These are phyloP conservation scores for Ganoderma resinaceum DNA, from an alignment of 1,284 basidiomycete genomes.

Conservation along the genomic window DNA sequence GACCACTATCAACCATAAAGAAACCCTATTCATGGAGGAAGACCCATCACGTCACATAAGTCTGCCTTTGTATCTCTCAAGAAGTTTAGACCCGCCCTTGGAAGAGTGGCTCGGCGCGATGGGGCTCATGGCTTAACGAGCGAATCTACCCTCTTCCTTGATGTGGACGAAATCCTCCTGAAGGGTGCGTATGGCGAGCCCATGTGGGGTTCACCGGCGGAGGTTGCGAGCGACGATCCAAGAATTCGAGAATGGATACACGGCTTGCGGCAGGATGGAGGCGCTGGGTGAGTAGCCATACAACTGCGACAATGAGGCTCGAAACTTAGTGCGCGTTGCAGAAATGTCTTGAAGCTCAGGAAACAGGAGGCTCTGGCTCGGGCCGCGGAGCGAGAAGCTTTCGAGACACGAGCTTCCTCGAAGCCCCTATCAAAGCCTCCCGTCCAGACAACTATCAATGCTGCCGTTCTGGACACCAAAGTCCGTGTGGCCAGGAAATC, in stretches of 20 bases:
- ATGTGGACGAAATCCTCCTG: slow-evolving; percentile 49
- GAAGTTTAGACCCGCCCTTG: slow-evolving; percentile 54
- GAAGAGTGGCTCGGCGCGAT: slow-evolving; percentile 51
- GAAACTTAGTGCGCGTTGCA: slow-evolving; percentile 27
- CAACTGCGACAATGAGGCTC: neutral
- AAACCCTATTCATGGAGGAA: slow-evolving; percentile 28
- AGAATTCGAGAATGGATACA: slow-evolving; percentile 55
- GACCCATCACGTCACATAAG: slow-evolving; percentile 40
- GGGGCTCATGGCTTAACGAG: slow-evolving; percentile 41
- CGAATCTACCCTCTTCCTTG: slow-evolving; percentile 51
- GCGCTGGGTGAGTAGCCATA: slow-evolving; percentile 52
- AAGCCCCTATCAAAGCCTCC: neutral
- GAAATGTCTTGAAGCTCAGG: slow-evolving; percentile 53
- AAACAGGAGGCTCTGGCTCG: slow-evolving; percentile 37
- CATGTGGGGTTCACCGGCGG: slow-evolving; percentile 53
- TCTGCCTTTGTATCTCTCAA: slow-evolving; percentile 48
- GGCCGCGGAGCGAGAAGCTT: slow-evolving; percentile 12
- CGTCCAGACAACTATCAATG: slow-evolving; percentile 18
- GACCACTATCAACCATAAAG: neutral
- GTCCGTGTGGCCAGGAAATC: slow-evolving; percentile 27
- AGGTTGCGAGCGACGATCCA: slow-evolving; percentile 44
- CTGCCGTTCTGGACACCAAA: slow-evolving; percentile 18
- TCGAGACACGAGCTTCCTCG: neutral
- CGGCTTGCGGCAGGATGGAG: slow-evolving; percentile 58
- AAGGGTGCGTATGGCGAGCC: slow-evolving; percentile 50